Percentiles rank a stretch among this genome's conserved stretches.
These are phyloP conservation scores for Pelargonium fulgidum DNA, from an alignment of 441 rosid species.

Conservation along the genomic window DNA sequence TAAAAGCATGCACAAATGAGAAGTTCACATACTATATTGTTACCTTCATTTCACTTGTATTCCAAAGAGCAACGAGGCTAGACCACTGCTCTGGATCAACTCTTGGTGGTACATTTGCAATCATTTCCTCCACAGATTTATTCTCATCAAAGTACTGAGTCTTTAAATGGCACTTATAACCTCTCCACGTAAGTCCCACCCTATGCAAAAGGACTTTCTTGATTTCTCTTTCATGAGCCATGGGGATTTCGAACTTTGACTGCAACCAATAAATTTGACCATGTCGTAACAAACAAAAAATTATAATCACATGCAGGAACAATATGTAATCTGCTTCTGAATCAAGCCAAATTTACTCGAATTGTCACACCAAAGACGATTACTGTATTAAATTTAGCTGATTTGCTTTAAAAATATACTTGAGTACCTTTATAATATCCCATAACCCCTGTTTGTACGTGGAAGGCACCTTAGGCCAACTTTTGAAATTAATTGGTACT, in stretches of 20 bases:
- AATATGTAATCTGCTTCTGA: not conserved
- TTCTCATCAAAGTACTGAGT: not conserved
- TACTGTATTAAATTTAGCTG: too few relatives aligned
- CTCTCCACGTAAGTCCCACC: not conserved
- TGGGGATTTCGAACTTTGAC: conserved; percentile 3
- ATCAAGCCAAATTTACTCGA: not conserved
- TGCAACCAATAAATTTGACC: not conserved
- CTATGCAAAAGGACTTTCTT: not conserved
- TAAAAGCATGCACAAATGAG: not conserved
- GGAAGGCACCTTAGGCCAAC: not conserved
- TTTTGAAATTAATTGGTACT: not conserved
- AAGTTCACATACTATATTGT: not conserved
- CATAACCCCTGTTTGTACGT: not conserved
- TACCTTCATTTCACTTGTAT: conserved; percentile 3
- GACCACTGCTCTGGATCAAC: conserved; percentile 1
- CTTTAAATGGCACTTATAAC: not conserved
- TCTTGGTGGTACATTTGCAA: conserved; percentile 4
- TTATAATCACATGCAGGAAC: not conserved
- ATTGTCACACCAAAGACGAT: not conserved
- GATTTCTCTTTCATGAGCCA: not conserved
- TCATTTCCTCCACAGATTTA: conserved; percentile 2
- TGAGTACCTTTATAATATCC: not conserved
- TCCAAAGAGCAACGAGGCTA: not conserved
- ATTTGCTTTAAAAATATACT: not conserved
- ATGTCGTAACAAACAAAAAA: not conserved